Percentiles rank a stretch among this genome's conserved stretches.
These are phyloP conservation scores for Hirschioporus abietinus DNA, from an alignment of 768 basidiomycete species.

Conservation along the genomic window DNA sequence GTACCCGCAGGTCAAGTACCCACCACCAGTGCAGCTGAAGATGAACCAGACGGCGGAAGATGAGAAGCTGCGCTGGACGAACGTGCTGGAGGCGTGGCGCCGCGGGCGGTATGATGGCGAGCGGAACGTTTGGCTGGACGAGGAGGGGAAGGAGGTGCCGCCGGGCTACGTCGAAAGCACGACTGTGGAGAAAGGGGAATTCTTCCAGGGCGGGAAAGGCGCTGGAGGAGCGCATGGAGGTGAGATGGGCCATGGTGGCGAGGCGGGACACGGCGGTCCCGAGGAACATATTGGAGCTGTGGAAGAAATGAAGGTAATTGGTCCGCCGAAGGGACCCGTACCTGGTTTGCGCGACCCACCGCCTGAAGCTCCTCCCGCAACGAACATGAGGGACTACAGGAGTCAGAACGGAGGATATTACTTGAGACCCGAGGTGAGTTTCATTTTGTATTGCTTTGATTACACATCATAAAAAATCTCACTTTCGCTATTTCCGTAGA, in stretches of 20 bases:
- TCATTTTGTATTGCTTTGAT: not conserved
- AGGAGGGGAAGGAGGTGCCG: constrained; percentile 36
- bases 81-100: constrained; percentile 45
- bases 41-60: constrained; percentile 9
- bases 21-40: not conserved
- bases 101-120: constrained; percentile 34
- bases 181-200: constrained; percentile 30
- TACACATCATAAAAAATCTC: not conserved
- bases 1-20: not conserved
- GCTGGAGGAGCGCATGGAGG: constrained; percentile 17
- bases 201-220: constrained; percentile 40
- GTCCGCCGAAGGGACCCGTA: not conserved
- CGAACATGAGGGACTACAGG: constrained; percentile 45
- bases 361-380: not conserved
- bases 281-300: not conserved
- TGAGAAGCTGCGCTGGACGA: constrained; percentile 37
- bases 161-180: constrained; percentile 43
- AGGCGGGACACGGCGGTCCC: not conserved
- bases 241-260: constrained; percentile 2
- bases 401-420: constrained; percentile 44
- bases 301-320: not conserved
- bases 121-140: constrained; percentile 49
- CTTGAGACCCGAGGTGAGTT: constrained; percentile 64
- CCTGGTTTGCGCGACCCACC: constrained; percentile 1
- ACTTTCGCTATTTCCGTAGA: constrained; percentile 36